These are phyloP conservation scores for Cercospora zeina DNA, from an alignment of 2,329 filamentous ascomycete genomes.

Conservation along the genomic window DNA sequence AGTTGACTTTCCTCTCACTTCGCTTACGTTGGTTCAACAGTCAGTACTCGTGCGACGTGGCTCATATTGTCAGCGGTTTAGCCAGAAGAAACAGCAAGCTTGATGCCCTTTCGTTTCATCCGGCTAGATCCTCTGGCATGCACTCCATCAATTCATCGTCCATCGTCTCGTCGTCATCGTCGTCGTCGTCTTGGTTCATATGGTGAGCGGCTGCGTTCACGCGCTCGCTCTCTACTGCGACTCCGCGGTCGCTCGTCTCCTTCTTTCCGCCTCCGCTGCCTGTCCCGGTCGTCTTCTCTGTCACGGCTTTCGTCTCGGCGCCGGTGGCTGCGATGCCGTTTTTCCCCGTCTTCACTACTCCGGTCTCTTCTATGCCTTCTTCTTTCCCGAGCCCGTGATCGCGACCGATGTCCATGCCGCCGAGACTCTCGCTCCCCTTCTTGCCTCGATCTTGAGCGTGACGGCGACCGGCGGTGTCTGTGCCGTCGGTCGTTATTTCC, in stretches of 20 bases:
- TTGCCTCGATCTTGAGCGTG: conserved; percentile 37
- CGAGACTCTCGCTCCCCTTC: conserved; percentile 31
- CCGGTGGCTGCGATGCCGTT: conserved; percentile 23
- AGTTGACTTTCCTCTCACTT: too few relatives aligned
- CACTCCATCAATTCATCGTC: conserved; percentile 3
- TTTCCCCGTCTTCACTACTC: conserved; percentile 1
- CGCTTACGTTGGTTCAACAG: too few relatives aligned
- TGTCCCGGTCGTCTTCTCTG: conserved; percentile 18
- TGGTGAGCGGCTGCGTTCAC: conserved; percentile 30
- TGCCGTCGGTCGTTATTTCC: conserved; percentile 29
- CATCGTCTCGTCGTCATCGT: conserved; percentile 25
- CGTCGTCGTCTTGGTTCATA: conserved; percentile 23
- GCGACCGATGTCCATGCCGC: conserved; percentile 31
- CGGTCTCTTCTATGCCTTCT: neutral
- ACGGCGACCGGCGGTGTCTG: conserved; percentile 33
- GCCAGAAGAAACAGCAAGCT: neutral
- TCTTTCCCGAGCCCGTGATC: conserved; percentile 23
- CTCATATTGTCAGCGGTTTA: too few relatives aligned
- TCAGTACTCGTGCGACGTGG: too few relatives aligned
- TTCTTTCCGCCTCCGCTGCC: conserved; percentile 17
- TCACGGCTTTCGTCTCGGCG: conserved; percentile 28
- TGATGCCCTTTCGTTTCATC: too few relatives aligned
- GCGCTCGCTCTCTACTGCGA: conserved; percentile 19
- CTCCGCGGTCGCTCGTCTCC: conserved; percentile 23
- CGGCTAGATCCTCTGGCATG: neutral